Evolutionary conservation across 1,284 basidiomycete genomes (phyloP).

Genomic region (Cryptococcus sp.): DNA sequence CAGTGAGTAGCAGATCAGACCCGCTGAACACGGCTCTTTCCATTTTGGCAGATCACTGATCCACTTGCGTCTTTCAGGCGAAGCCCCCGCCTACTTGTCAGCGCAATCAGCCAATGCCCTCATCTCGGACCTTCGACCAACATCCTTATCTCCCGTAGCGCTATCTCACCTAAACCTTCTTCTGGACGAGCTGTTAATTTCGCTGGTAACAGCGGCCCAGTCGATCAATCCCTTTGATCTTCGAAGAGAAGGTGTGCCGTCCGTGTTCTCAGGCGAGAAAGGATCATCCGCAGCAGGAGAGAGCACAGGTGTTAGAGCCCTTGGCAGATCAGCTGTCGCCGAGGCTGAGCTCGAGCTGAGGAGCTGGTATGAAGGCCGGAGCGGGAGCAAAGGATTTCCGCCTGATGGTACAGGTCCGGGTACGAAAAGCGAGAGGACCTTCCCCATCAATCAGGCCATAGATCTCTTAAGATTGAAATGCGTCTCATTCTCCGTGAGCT

Average conservation of each 20-base stretch:
- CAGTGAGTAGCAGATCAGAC: not conserved
- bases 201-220: constrained; percentile 67
- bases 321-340: constrained; percentile 84
- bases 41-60: not conserved
- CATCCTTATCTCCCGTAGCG: constrained; percentile 71
- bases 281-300: constrained; percentile 18
- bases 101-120: constrained; percentile 80
- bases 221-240: constrained; percentile 75
- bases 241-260: constrained; percentile 66
- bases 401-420: constrained; percentile 39
- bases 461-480: constrained; percentile 47
- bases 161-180: constrained; percentile 76
- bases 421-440: constrained; percentile 25
- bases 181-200: constrained; percentile 82
- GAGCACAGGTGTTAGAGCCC: constrained; percentile 48
- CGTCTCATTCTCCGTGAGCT: constrained; percentile 47
- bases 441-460: constrained; percentile 41
- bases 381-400: constrained; percentile 35
- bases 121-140: constrained; percentile 86
- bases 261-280: constrained; percentile 63
- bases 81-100: constrained; percentile 63
- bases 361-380: constrained; percentile 66
- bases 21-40: not conserved
- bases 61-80: not conserved
- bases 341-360: constrained; percentile 88